A percentile compares a stretch with the other conserved stretches of the same genome.
Conservation (phyloP, 805 yeast genomes). For the Cyberlindnera amylophila region DNA sequence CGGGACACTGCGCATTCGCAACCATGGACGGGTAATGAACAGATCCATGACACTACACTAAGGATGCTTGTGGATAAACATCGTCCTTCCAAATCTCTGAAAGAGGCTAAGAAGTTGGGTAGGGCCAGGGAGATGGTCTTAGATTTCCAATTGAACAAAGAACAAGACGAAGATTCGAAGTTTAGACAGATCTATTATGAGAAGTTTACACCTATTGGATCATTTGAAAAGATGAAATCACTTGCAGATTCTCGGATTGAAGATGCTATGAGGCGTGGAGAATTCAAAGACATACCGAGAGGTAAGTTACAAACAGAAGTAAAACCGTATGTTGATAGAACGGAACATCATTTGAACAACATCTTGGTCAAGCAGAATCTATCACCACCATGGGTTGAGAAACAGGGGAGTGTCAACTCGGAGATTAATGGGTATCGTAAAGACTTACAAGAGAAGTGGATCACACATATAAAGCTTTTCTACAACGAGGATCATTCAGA, state of each 20-base stretch:
- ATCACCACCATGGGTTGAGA: conserved; percentile 88
- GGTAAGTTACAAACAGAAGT: conserved; percentile 49
- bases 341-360: conserved; percentile 76
- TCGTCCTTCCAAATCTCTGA: conserved; percentile 34
- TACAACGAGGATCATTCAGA: conserved; percentile 9
- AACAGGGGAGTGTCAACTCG: conserved; percentile 52
- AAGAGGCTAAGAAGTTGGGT: conserved; percentile 39
- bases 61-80: conserved; percentile 55
- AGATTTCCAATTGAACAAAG: conserved; percentile 50
- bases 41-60: conserved; percentile 39
- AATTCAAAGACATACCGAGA: conserved; percentile 57
- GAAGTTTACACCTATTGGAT: conserved; percentile 42
- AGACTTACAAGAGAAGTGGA: conserved; percentile 41
- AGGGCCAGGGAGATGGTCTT: conserved; percentile 62
- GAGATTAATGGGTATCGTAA: conserved; percentile 46
- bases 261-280: conserved; percentile 69
- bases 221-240: conserved; percentile 46
- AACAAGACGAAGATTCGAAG: conserved; percentile 35
- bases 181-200: conserved; percentile 63
- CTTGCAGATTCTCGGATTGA: conserved; percentile 75
- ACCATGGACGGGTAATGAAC: conserved; percentile 62
- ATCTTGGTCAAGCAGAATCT: conserved; percentile 73
- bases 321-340: conserved; percentile 59
- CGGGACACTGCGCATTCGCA: conserved; percentile 44
- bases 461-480: conserved; percentile 15